Base-by-base conservation (phyloP, 2,329 filamentous ascomycete genomes). In the Macroventuria anomochaeta region DNA sequence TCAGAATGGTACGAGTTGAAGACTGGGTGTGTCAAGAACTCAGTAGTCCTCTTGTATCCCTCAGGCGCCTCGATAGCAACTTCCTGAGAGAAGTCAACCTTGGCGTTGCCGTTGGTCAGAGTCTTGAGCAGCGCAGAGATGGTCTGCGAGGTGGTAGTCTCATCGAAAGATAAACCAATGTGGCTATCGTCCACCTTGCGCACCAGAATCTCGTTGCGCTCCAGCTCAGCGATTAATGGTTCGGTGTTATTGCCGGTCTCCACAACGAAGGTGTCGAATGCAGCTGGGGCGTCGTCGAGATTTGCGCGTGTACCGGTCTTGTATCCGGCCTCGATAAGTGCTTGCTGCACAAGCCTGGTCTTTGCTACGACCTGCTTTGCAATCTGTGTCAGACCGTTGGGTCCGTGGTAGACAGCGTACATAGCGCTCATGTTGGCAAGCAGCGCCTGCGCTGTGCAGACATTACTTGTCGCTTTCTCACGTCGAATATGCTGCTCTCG, bases 381-480 rank as follows among this genome's bases (percentile, higher is more conserved):
- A 71, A 97, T 97, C 12, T 85, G 83, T 76, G 87, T 91, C 43
- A 97, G 79, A 15, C 93, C 92, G 47, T 86, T 76, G 0, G 93
- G 93, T 3, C 93, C 93, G 72, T 97, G 93, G 75, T 97, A 97
- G 47, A 97, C 83, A 46, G 92, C 93, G 71, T 96, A 97, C 79
- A 97, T 88, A 48, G 93, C 91, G 64, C 87, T 93, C 91, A 97
- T 97, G 75, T 97, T 97, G 31, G 93, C 93, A 44, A 97, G 81
- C 21, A 97, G 80, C 7, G 93, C 93, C 77, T 97, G 93, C 1
- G 93, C 93, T 1, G 93, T 97, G 79, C 93, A 97, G 55, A 97
- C 93, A 71, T 97, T 97, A 80, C 92, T 96, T 1, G 93, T 97
- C 1, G 93, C 93, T 83, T 97, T 97, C 75, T 97, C 93, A 69